Conservation (phyloP, 1,284 basidiomycete species). For the Microbotryum saponariae region DNA sequence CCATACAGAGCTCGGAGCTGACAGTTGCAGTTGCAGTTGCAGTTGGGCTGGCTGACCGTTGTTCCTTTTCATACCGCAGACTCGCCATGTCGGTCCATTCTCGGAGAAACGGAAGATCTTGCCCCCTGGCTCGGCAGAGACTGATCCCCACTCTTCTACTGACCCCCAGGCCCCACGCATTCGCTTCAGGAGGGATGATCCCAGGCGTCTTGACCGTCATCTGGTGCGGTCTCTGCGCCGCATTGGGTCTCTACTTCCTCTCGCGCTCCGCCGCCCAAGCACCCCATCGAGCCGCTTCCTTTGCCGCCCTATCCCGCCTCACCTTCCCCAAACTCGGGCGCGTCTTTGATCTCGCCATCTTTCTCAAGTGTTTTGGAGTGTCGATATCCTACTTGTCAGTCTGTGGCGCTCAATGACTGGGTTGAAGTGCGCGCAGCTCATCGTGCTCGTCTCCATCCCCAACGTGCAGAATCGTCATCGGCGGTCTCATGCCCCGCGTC, state of each 20-base stretch:
- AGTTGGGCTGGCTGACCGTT: too few species aligned
- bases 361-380: constrained; percentile 90
- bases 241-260: constrained; percentile 83
- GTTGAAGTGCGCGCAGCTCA: background rate
- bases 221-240: constrained; percentile 71
- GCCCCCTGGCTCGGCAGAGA: background rate
- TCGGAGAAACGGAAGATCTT: background rate
- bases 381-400: constrained; percentile 65
- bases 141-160: constrained; percentile 32
- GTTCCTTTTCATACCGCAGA: too few species aligned
- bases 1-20: too few species aligned
- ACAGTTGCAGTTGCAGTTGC: too few species aligned
- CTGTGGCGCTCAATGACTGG: constrained; percentile 18
- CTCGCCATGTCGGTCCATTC: background rate
- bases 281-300: constrained; percentile 65
- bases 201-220: constrained; percentile 77
- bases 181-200: constrained; percentile 42
- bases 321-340: constrained; percentile 54
- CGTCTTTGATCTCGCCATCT: constrained; percentile 85
- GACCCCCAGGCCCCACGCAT: constrained; percentile 41
- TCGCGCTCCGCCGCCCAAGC: constrained; percentile 76
- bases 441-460: too few species aligned
- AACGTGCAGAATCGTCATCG: constrained; percentile 71
- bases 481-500: constrained; percentile 86
- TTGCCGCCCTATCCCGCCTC: constrained; percentile 74